A percentile compares a stretch with the other conserved stretches of the same genome.
Evolutionary conservation across 176 grass and related monocot species (phyloP).

Genomic region (Paspalum vaginatum): DNA sequence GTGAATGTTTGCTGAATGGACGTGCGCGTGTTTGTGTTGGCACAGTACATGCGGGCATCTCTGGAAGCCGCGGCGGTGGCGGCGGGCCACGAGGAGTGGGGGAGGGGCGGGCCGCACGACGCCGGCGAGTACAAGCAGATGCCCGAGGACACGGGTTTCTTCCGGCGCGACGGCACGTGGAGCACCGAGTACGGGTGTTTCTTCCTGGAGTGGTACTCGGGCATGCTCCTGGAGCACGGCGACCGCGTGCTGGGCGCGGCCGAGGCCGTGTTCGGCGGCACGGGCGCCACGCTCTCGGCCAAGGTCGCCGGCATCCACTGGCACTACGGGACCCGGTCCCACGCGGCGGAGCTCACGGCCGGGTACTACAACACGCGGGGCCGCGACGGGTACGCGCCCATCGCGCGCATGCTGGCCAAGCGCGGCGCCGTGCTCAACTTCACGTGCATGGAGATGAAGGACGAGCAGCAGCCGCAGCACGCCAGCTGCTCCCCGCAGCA

Average conservation of each 20-base stretch:
- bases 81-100: conserved; percentile 72
- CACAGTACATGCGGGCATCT: conserved; percentile 91
- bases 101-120: conserved; percentile 74
- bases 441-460: conserved; percentile 99
- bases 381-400: conserved; percentile 69
- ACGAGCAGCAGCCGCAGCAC: conserved; percentile 84
- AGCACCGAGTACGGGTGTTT: conserved; percentile 87
- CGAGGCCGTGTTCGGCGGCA: conserved; percentile 73
- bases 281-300: conserved; percentile 67
- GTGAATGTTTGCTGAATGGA: background rate
- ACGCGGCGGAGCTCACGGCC: conserved; percentile 92
- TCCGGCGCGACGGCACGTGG: conserved; percentile 89
- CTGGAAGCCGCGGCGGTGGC: conserved; percentile 59
- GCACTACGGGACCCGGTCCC: conserved; percentile 88
- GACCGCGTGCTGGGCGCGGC: conserved; percentile 75
- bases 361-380: conserved; percentile 92
- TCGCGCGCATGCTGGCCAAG: conserved; percentile 68
- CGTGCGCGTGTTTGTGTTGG: background rate
- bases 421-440: conserved; percentile 84
- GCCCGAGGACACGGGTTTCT: conserved; percentile 95
- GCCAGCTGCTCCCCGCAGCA: conserved; percentile 71
- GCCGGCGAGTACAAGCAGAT: conserved; percentile 96
- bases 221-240: conserved; percentile 85
- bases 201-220: conserved; percentile 90
- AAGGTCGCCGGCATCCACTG: conserved; percentile 98